Conservation (phyloP, 192 early-diverging fungal species). For the Entophlyctis helioformis region DNA sequence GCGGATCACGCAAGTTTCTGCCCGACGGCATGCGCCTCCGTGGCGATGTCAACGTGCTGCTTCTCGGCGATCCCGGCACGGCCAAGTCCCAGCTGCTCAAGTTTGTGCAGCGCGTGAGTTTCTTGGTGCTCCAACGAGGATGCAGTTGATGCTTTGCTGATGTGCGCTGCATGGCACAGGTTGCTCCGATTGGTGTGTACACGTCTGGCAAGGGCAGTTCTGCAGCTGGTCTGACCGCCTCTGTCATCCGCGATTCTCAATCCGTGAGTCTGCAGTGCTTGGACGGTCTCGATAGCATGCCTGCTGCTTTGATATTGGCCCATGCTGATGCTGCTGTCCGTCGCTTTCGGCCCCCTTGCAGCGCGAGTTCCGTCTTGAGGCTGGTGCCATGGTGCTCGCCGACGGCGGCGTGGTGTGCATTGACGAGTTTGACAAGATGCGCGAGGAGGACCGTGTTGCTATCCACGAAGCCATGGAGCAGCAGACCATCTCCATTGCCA, state of each 20-base stretch:
- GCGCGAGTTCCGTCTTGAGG: slow-evolving; percentile 96
- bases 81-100: slow-evolving; percentile 97
- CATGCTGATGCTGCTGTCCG: too few relatives aligned
- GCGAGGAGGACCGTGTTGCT: slow-evolving; percentile 97
- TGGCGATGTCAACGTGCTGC: slow-evolving; percentile 95
- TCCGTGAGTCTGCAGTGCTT: slow-evolving; percentile 39
- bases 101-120: slow-evolving; percentile 96
- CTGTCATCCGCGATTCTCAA: slow-evolving; percentile 84
- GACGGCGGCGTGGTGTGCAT: slow-evolving; percentile 99
- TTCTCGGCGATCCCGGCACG: slow-evolving; percentile 97
- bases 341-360: slow-evolving; percentile 4
- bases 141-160: too few relatives aligned
- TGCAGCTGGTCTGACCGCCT: slow-evolving; percentile 97
- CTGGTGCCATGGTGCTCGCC: slow-evolving; percentile 97
- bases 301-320: too few relatives aligned
- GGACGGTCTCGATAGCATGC: background rate
- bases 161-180: slow-evolving; percentile 9
- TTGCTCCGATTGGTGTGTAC: slow-evolving; percentile 96
- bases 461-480: slow-evolving; percentile 99
- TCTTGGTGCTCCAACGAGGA: too few relatives aligned
- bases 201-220: slow-evolving; percentile 98
- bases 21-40: slow-evolving; percentile 94
- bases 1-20: slow-evolving; percentile 89
- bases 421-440: slow-evolving; percentile 99
- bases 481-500: slow-evolving; percentile 99